These are phyloP conservation scores for Letharia lupina DNA, from an alignment of 495 filamentous ascomycete genomes.

Conservation along the genomic window DNA sequence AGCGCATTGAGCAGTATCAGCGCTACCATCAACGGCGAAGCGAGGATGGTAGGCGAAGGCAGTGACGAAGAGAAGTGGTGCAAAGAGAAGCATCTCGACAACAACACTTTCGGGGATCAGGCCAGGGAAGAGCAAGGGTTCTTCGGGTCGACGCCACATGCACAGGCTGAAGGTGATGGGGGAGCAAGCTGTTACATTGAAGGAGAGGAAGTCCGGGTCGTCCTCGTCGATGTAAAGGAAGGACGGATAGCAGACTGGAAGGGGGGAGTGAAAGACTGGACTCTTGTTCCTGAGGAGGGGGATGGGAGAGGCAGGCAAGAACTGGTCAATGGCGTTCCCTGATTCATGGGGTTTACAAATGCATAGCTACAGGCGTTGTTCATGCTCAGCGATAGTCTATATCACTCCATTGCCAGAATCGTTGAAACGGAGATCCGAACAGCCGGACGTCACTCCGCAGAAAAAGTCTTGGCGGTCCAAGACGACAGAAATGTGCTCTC, in stretches of 20 bases:
- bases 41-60: conserved; percentile 58
- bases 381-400: neutral
- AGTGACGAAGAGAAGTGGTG: conserved; percentile 77
- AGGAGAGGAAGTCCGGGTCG: conserved; percentile 59
- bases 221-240: conserved; percentile 65
- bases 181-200: conserved; percentile 56
- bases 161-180: conserved; percentile 39
- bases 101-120: conserved; percentile 69
- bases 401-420: neutral
- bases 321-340: conserved; percentile 36
- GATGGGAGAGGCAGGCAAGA: conserved; percentile 26
- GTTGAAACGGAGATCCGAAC: neutral
- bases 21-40: conserved; percentile 83
- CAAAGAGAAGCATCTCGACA: conserved; percentile 73
- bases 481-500: too few species aligned
- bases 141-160: conserved; percentile 38
- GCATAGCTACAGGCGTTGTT: conserved; percentile 15
- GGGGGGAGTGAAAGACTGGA: conserved; percentile 66
- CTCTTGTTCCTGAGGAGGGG: conserved; percentile 37
- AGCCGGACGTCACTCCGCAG: conserved; percentile 1
- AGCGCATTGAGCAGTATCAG: conserved; percentile 81
- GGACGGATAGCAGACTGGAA: conserved; percentile 78
- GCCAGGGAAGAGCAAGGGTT: conserved; percentile 39
- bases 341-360: neutral
- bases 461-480: neutral